Evolutionary conservation across 2,329 filamentous ascomycete genomes (phyloP).

Genomic region (Fusarium ramigenum): DNA sequence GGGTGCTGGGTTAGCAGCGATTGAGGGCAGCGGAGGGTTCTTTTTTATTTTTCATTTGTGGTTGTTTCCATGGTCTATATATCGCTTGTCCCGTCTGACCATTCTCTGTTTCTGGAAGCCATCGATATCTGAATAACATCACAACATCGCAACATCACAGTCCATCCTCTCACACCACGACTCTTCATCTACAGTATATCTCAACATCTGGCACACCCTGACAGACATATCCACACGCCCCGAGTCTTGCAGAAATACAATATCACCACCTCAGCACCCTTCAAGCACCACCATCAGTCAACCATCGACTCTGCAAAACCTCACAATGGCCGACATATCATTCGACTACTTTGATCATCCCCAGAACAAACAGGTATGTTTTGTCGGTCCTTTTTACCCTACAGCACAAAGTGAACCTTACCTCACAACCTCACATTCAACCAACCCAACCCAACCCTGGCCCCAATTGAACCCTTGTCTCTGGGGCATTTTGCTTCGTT

Average conservation of each 20-base stretch:
- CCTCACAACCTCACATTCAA: not conserved
- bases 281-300: conserved; percentile 32
- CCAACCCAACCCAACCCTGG: not conserved
- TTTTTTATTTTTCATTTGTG: not conserved
- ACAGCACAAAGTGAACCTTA: not conserved
- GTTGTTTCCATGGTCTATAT: conserved; percentile 30
- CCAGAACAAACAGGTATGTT: conserved; percentile 43
- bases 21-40: not conserved
- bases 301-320: conserved; percentile 22
- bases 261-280: conserved; percentile 11
- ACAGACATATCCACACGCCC: conserved; percentile 11
- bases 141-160: conserved; percentile 29
- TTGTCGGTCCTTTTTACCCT: conserved; percentile 19
- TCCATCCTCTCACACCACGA: conserved; percentile 28
- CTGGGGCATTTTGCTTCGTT: conserved; percentile 39
- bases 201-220: too few species aligned
- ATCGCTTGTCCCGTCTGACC: conserved; percentile 45
- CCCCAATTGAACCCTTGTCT: conserved; percentile 32
- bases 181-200: too few species aligned
- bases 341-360: conserved; percentile 44
- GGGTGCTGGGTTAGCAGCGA: not conserved
- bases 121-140: conserved; percentile 24
- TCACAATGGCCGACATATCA: conserved; percentile 42
- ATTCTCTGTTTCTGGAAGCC: conserved; percentile 34
- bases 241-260: conserved; percentile 29